phyloP scores from a whole-genome alignment of 2,329 filamentous ascomycete genomes.

The Aspergillus viridinutans region DNA sequence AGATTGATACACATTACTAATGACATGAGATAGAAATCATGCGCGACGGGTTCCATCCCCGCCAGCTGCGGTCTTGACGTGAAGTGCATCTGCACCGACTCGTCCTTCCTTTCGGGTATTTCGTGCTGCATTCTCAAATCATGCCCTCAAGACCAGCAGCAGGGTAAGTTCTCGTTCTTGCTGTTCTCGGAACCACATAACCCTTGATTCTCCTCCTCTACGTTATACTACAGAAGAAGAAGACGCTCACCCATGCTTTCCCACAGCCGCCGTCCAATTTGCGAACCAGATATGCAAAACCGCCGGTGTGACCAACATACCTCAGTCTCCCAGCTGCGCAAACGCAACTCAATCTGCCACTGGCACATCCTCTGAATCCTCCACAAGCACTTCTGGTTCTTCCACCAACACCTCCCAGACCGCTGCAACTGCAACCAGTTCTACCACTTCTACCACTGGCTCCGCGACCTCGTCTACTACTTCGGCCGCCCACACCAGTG shows the following conservation, averaged over 20 bases:
- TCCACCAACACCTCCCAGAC: conserved; percentile 9
- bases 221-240: neutral
- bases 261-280: conserved; percentile 31
- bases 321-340: conserved; percentile 27
- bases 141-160: conserved; percentile 43
- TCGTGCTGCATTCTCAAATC: conserved; percentile 47
- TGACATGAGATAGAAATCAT: conserved; percentile 26
- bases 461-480: neutral
- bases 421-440: neutral
- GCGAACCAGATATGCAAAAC: conserved; percentile 37
- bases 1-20: neutral
- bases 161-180: conserved; percentile 24
- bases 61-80: conserved; percentile 41
- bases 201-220: too few species aligned
- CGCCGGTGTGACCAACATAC: conserved; percentile 35
- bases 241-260: neutral
- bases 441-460: neutral
- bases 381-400: neutral
- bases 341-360: conserved; percentile 11
- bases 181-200: neutral
- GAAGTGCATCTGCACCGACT: conserved; percentile 47
- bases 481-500: conserved; percentile 18
- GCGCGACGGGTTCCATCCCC: conserved; percentile 40
- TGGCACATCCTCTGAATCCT: conserved; percentile 9
- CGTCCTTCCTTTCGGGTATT: conserved; percentile 45